Conservation (phyloP, 2,329 filamentous ascomycete species). For the Sclerotinia sclerotiorum region DNA sequence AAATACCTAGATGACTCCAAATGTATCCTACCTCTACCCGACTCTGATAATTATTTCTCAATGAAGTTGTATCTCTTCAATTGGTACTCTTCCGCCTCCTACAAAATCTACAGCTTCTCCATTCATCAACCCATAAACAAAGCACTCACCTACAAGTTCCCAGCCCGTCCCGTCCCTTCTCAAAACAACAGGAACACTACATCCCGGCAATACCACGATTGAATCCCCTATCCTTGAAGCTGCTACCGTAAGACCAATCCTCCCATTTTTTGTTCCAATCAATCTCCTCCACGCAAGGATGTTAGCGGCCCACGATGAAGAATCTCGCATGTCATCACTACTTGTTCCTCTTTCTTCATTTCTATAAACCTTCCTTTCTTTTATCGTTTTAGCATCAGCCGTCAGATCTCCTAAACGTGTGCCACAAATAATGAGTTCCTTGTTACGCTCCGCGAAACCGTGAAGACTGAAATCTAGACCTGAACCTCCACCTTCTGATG, state of each 20-base stretch:
- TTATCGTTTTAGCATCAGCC: conserved; percentile 13
- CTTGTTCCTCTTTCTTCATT: conserved; percentile 7
- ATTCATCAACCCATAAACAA: conserved; percentile 29
- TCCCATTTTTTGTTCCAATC: conserved; percentile 5
- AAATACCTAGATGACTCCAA: no score
- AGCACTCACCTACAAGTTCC: conserved; percentile 27
- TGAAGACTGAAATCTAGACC: conserved; percentile 12
- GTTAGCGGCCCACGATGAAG: conserved; percentile 20
- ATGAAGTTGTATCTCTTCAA: conserved; percentile 6
- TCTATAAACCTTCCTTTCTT: not conserved
- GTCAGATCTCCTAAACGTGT: conserved; percentile 5
- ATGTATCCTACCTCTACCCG: no score
- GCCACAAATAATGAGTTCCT: conserved; percentile 7
- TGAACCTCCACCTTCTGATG: conserved; percentile 4
- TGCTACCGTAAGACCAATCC: conserved; percentile 12
- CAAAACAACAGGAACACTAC: conserved; percentile 19
- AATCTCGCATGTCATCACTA: conserved; percentile 9
- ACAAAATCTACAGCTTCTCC: conserved; percentile 23
- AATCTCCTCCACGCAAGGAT: conserved; percentile 21
- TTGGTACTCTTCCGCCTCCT: not conserved
- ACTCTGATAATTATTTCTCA: not conserved
- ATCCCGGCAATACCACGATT: conserved; percentile 11
- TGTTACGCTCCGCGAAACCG: conserved; percentile 2
- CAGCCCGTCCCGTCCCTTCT: not conserved
- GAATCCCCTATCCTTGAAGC: conserved; percentile 10